Base-by-base conservation (phyloP, 192 early-diverging fungal species). In the Podila horticola region DNA sequence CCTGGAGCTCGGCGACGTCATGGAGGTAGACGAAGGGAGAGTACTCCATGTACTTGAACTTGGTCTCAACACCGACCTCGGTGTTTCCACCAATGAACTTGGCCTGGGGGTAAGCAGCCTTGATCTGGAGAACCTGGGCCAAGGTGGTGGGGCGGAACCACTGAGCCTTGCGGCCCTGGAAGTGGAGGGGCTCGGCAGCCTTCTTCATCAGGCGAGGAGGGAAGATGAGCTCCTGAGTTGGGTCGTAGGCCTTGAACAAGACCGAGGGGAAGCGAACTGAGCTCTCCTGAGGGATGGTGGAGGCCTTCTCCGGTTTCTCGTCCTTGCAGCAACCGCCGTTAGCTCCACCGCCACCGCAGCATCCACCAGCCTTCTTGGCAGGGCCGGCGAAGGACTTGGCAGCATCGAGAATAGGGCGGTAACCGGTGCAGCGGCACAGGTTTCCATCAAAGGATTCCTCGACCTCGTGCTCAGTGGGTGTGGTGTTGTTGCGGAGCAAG, bases 401-500 rank as follows among this genome's bases (percentile, higher is more conserved):
- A 20, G 94, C 94, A 41, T 96, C 94, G 20, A 97, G 71, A 71
- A 97, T 97, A 4, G 94, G 94, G 7, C 94, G 72, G 69, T 97
- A 97, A 30, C 95, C 95, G 8, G 95, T 97, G 88, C 95, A 97
- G n/a, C 95, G 85, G 76, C 95, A 97, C 74, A 97, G 74, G 77
- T 97, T 96, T 59, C 84, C 95, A 69, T 97, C 95, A 74, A 96
- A 95, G 45, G 91, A 89, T 62, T 92, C 92, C 70, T 97, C 94
- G 38, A 96, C 90, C 49, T 94, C 94, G 52, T 90, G 83, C 69
- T 91, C 88, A 2, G 85, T 88, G 20, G 93, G 91, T 5, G 71
- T 79, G 9, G 88, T 82, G 71, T 95, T 94, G 74, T 93, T 94
- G 61, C 90, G 85, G 62, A 95, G 84, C 50, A 94, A 81, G 19